Base-by-base conservation (phyloP, 768 basidiomycete species). In the Lentinula sp. region DNA sequence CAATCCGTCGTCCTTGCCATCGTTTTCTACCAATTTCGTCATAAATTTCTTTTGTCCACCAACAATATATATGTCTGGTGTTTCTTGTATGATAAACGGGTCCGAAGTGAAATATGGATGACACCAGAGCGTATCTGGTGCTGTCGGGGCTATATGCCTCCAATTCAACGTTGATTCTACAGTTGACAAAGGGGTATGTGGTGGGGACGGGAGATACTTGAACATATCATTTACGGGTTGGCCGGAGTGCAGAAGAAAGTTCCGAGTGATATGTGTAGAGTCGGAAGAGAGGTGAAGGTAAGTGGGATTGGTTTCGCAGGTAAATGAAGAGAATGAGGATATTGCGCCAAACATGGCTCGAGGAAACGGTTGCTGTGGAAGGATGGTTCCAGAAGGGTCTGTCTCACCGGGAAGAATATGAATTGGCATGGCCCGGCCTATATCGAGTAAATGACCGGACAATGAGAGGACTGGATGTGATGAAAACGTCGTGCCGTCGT, bases 41-140 rank as follows among this genome's bases (percentile, higher is more conserved):
- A 79, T 83, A 67, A 98, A 98, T 62, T 76, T 76, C 35, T 88
- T 86, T 74, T 98, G 95, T 62, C 92, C 92, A 37, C 97, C 97
- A n/a, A 95, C 79, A 65, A 95, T 79, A 71, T 98, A 98, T 33
- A 98, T 73, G 69, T 97, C 86, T 15, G 97, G 97, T 8, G 93
- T 88, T 69, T 87, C 81, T n/a, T 76, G 67, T 36, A 99, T 80
- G 60, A 97, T 79, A 74, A 99, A 99, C 0, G 97, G 97, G 69
- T 99, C 97, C 16, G 78, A 76, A 33, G 84, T 79, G 54, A 90
- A 84, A 76, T 90, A 98, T 16, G 97, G 97, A 71, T 98, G 95
- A 67, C 97, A 98, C 95, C 95, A 98, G 3, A 99, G 81, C 0
- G 97, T 99, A 73, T 99, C 97, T 32, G 97, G 97, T 28, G 96